These are phyloP conservation scores for Blepharisma japonicum DNA, from an alignment of 73 alveolate species.

Conservation along the genomic window DNA sequence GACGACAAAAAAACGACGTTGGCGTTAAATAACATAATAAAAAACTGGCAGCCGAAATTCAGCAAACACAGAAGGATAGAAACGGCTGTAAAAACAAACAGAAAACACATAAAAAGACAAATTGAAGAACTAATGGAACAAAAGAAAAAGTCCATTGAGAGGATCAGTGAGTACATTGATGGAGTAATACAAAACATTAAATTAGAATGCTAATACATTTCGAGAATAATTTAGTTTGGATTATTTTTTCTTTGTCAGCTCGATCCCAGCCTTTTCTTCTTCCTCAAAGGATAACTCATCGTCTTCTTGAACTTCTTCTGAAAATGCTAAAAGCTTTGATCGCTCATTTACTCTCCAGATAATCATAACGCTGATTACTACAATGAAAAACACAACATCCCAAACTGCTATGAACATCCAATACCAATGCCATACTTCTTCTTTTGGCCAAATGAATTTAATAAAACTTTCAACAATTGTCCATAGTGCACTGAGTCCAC, in stretches of 20 bases:
- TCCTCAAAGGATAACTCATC: conserved; percentile 20
- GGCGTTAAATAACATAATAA: too few relatives aligned
- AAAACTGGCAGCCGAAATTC: too few relatives aligned
- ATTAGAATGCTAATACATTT: too few relatives aligned
- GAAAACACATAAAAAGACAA: too few relatives aligned
- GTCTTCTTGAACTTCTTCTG: background rate
- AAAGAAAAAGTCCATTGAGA: too few relatives aligned
- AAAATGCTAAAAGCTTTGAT: background rate
- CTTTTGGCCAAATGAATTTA: background rate
- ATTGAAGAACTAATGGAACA: too few relatives aligned
- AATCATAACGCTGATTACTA: background rate
- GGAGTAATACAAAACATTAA: too few relatives aligned
- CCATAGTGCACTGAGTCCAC: conserved; percentile 11
- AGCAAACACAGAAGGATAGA: too few relatives aligned
- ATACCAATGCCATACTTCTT: background rate
- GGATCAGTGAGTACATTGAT: too few relatives aligned
- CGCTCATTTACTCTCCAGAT: conserved; percentile 17
- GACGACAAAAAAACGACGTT: too few relatives aligned
- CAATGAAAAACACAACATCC: conserved; percentile 10
- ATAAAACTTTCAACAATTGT: background rate
- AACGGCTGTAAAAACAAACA: too few relatives aligned
- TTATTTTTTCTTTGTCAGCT: conserved; percentile 2
- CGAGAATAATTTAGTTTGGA: background rate
- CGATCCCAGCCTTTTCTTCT: conserved; percentile 11
- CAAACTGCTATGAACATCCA: conserved; percentile 22